A percentile compares a stretch with the other conserved stretches of the same genome.
These are phyloP conservation scores for Funneliformis caledonium DNA, from an alignment of 371 early-diverging fungal species.

Conservation along the genomic window DNA sequence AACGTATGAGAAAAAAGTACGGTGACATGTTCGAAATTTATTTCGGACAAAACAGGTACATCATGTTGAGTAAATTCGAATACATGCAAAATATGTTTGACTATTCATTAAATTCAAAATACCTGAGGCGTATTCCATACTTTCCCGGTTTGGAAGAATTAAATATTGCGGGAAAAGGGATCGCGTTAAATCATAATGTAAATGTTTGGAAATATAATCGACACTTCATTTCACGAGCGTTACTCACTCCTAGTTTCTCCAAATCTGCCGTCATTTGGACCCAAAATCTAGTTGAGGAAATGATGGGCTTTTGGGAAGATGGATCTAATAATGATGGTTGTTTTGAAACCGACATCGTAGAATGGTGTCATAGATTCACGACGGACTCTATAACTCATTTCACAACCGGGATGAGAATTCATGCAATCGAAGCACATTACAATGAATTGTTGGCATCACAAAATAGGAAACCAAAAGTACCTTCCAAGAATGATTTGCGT, in stretches of 20 bases:
- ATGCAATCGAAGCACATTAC: not conserved
- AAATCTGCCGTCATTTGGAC: not conserved
- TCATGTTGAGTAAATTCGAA: not conserved
- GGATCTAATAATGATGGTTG: not conserved
- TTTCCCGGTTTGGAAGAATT: not conserved
- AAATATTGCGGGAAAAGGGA: not conserved
- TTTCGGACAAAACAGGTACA: not conserved
- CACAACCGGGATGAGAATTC: not conserved
- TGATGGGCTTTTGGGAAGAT: not conserved
- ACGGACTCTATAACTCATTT: not conserved
- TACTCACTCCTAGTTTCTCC: not conserved
- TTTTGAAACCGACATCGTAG: not conserved
- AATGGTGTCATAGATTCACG: constrained; percentile 5
- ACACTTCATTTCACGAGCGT: not conserved
- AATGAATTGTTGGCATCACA: not conserved
- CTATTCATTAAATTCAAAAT: not conserved
- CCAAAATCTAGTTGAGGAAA: not conserved
- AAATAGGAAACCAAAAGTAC: not conserved
- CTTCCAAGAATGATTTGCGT: no score
- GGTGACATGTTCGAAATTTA: not conserved
- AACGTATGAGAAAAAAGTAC: not conserved
- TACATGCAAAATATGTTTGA: not conserved
- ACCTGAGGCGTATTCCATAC: not conserved
- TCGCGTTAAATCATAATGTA: not conserved
- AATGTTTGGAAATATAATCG: constrained; percentile 16